Base-by-base conservation (phyloP, 805 yeast genomes). In the Candida easanensis region DNA sequence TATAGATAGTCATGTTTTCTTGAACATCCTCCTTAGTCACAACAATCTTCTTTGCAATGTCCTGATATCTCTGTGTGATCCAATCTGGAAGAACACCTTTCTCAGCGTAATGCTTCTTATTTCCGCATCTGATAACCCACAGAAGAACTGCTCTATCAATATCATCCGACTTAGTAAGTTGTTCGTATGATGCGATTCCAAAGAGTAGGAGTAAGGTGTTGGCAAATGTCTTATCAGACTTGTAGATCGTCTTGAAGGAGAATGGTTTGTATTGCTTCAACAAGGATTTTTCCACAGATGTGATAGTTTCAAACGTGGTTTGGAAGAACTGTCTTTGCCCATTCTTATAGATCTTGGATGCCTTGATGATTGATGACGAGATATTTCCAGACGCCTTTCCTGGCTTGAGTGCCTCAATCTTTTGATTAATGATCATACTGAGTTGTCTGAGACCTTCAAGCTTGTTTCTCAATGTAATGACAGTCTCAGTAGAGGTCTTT, bases 401-500 rank as follows among this genome's bases (percentile, higher is more conserved):
- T 10, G 66, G 65, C 10, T 66, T 56, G 22, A 74, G 60, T 3
- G 69, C 56, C 0, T 61, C 62, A 2, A 73, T 44, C 51, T 83
- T 83, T n/a, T 76, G 63, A 19, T 69, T 71, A 10, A 84, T 50
- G 2, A 86, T 78, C 10, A 65, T 54, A 19, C 73, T 61, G 30
- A 84, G 55, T 51, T 80, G 77, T 48, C 74, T 72, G 23, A 80
- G 56, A 0, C 89, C 90, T 38, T 82, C 83, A 11, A 84, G 60
- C 39, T 71, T 62, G 74, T 77, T 75, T 56, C 90, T 70, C 30
- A 75, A 56, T 0, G 80, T 74, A 20, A 73, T 56, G 2, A 43
- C 53, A 1, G 53, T 51, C 46, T 84, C 90, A 56, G 79, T 72
- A 1, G 57, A 57, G 34, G 73, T 62, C 47, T 71, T 76, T 5